Percentiles rank a stretch among this genome's conserved stretches.
Evolutionary conservation across 441 rosid genomes (phyloP).

Genomic region (Melastoma candidum): DNA sequence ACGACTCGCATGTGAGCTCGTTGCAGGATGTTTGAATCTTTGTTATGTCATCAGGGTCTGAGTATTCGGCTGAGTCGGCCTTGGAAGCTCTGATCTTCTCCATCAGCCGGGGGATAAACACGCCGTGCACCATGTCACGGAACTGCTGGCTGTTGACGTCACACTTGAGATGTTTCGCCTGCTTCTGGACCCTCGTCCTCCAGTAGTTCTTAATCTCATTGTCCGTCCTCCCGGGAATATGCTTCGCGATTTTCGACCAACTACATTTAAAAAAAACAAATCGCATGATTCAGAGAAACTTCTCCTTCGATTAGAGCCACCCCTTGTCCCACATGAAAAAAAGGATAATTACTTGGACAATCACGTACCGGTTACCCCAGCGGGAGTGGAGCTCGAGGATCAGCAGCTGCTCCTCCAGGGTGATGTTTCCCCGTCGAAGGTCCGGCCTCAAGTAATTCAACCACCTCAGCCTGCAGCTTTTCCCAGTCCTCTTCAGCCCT

Average conservation of each 20-base stretch:
- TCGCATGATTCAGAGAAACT: background rate
- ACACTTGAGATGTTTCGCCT: slow-evolving; percentile 14
- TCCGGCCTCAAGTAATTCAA: slow-evolving; percentile 13
- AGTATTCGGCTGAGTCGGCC: no score
- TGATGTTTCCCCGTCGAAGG: slow-evolving; percentile 13
- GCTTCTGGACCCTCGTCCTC: slow-evolving; percentile 9
- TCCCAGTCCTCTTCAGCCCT: slow-evolving; percentile 11
- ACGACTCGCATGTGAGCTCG: no score
- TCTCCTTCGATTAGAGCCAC: background rate
- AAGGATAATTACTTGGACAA: no score
- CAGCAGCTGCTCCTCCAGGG: slow-evolving; percentile 12
- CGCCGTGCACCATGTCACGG: slow-evolving; percentile 9
- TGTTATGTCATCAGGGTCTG: no score
- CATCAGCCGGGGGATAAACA: slow-evolving; percentile 11
- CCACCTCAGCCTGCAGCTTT: slow-evolving; percentile 16
- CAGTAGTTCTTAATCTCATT: slow-evolving; percentile 13
- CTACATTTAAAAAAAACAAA: background rate
- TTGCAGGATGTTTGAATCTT: no score
- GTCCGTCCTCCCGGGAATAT: slow-evolving; percentile 13
- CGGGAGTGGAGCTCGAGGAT: slow-evolving; percentile 14
- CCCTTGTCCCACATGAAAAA: background rate
- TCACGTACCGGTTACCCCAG: slow-evolving; percentile 13
- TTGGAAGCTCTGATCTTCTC: slow-evolving; percentile 8
- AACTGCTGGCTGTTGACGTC: slow-evolving; percentile 15
- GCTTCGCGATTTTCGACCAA: slow-evolving; percentile 13